Evolutionary conservation across 768 basidiomycete genomes (phyloP), one percentile per base, ranked within the genome.

Genomic region (Mycena haematopus): DNA sequence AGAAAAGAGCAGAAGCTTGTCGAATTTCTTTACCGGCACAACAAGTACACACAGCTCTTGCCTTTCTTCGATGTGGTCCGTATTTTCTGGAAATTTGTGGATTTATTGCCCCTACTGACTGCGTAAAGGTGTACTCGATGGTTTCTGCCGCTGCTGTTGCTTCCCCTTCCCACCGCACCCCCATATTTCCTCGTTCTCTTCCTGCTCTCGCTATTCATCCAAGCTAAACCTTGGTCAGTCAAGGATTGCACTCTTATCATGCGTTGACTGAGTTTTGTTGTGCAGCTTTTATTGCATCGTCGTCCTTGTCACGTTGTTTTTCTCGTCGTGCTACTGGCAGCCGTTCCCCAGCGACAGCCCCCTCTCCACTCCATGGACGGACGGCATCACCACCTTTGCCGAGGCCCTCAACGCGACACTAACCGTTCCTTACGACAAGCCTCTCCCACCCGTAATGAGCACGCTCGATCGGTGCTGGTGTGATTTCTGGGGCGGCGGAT

Each of bases 291-390:
- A 95, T 73, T 95, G 93, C 80, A 89, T 95, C 57, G 81, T 92
- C 24, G 82, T 95, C 22, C 85, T 95, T 15, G 82, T 86, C 0
- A 90, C 92, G n/a, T 82, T 94, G 52, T 94, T 93, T 73, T 80
- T 92, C 63, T 91, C 93, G 17, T 91, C 93, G 19, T 95, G 93
- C 73, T 93, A 93, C 75, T 94, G 93, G 93, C 90, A 91, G 65
- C 91, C 93, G 31, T 85, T 92, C 59, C 84, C 88, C 24, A 73
- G 87, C 50, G 83, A 87, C 63, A 85, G 82, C 27, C 79, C 82
- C 0, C 85, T 93, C 60, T 82, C 85, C 14, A 73, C 71, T 19
- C 88, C 90, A 11, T 92, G 89, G 89, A 75, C 86, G 6, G 79
- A 83, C 49, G 86, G 88, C 69, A 83, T 91, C 72, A 89, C 87